Conservation (phyloP, 2,329 filamentous ascomycete species). For the Epicoccum sorghinum region DNA sequence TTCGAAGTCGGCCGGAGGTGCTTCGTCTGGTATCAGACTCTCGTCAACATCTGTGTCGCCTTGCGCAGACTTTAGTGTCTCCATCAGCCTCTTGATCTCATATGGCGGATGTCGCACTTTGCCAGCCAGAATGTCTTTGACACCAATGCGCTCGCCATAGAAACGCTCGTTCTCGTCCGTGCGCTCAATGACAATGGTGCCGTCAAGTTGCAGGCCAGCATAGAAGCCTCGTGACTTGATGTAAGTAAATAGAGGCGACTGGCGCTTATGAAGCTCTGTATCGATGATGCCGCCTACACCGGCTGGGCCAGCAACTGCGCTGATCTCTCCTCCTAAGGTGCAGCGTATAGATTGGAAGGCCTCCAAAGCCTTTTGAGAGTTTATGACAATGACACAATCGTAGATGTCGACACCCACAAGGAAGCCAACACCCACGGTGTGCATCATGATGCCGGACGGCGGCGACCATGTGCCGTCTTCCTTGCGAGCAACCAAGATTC, state of each 20-base stretch:
- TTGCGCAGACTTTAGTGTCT: slow-evolving; percentile 87
- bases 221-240: slow-evolving; percentile 90
- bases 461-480: slow-evolving; percentile 90
- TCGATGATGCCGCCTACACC: slow-evolving; percentile 77
- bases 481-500: slow-evolving; percentile 81
- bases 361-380: slow-evolving; percentile 81
- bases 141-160: slow-evolving; percentile 71
- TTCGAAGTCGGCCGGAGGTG: slow-evolving; percentile 78
- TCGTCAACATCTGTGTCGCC: slow-evolving; percentile 78
- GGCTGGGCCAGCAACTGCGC: slow-evolving; percentile 76
- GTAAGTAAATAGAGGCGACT: slow-evolving; percentile 79
- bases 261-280: slow-evolving; percentile 69
- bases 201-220: slow-evolving; percentile 84
- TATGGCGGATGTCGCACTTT: slow-evolving; percentile 64
- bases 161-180: slow-evolving; percentile 89
- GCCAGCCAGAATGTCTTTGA: slow-evolving; percentile 67
- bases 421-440: slow-evolving; percentile 88
- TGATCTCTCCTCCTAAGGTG: slow-evolving; percentile 82
- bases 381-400: slow-evolving; percentile 93
- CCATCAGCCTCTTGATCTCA: slow-evolving; percentile 68
- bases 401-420: slow-evolving; percentile 93
- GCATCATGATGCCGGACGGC: slow-evolving; percentile 87
- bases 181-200: slow-evolving; percentile 83
- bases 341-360: slow-evolving; percentile 80
- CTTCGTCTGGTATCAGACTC: slow-evolving; percentile 68